These are phyloP conservation scores for Phytophthora multivora DNA, from an alignment of 352 stramenopile genomes.

Conservation along the genomic window DNA sequence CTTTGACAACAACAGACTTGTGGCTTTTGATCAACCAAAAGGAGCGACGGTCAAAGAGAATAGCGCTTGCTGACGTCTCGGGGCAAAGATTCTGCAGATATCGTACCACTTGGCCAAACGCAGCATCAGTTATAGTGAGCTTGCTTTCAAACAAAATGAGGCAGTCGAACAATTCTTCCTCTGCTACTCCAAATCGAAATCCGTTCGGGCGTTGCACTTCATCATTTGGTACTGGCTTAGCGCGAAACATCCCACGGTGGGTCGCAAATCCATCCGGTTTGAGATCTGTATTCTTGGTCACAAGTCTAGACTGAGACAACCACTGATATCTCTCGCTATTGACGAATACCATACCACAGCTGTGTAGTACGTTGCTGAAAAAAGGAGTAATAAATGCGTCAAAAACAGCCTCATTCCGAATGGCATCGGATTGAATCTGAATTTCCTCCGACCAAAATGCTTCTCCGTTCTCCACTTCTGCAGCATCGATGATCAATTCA, in stretches of 20 bases:
- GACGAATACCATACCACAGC: slow-evolving; percentile 19
- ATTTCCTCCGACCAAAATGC: too few relatives aligned
- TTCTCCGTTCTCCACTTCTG: too few relatives aligned
- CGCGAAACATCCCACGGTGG: neutral
- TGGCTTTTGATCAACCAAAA: neutral
- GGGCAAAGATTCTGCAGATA: too few relatives aligned
- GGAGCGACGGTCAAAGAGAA: neutral
- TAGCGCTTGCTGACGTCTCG: too few relatives aligned
- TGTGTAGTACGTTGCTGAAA: slow-evolving; percentile 2
- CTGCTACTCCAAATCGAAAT: slow-evolving; percentile 21
- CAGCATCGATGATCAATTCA: too few relatives aligned
- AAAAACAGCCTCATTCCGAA: too few relatives aligned
- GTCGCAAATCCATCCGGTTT: neutral
- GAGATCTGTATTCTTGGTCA: slow-evolving; percentile 8
- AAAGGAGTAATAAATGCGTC: too few relatives aligned
- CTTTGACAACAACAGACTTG: neutral
- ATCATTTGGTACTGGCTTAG: neutral
- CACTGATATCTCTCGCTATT: slow-evolving; percentile 21
- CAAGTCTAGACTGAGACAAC: too few relatives aligned
- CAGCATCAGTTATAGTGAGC: slow-evolving; percentile 35
- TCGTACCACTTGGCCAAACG: slow-evolving; percentile 24
- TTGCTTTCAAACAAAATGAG: slow-evolving; percentile 37
- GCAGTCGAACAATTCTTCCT: slow-evolving; percentile 39
- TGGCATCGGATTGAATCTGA: too few relatives aligned
- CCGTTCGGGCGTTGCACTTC: slow-evolving; percentile 10